Conservation (phyloP, 2,329 filamentous ascomycete species). For the Penicillium sp. region DNA sequence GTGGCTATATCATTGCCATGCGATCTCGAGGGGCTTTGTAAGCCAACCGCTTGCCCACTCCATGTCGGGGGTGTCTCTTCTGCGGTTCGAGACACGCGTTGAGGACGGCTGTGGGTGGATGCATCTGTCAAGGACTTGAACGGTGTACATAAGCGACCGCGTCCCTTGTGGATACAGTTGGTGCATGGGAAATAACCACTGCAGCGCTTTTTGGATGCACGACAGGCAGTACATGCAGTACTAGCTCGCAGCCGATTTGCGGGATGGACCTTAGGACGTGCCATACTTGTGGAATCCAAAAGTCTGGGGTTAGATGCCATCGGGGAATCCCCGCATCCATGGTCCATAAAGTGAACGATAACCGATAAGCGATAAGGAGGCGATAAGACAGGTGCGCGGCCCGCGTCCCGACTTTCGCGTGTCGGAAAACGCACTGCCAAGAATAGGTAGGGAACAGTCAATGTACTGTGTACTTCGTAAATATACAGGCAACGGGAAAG, state of each 20-base stretch:
- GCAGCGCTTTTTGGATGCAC: conserved; percentile 52
- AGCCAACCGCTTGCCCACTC: neutral
- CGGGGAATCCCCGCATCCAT: neutral
- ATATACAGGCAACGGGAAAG: too few species aligned
- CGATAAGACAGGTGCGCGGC: neutral
- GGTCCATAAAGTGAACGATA: neutral
- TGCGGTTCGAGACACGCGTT: conserved; percentile 1
- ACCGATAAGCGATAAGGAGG: neutral
- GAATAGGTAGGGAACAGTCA: too few species aligned
- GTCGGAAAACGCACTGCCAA: too few species aligned
- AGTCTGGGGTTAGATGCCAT: conserved; percentile 3
- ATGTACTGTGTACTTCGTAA: too few species aligned
- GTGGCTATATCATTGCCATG: neutral
- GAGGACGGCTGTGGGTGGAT: conserved; percentile 13
- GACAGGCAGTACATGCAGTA: conserved; percentile 50
- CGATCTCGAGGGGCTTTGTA: conserved; percentile 3
- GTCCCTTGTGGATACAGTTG: conserved; percentile 47
- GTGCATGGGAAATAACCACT: conserved; percentile 49
- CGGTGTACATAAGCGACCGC: conserved; percentile 38
- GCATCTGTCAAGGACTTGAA: conserved; percentile 29
- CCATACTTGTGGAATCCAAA: conserved; percentile 39
- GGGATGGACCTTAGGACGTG: conserved; percentile 51
- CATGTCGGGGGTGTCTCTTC: neutral
- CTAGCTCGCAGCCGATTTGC: conserved; percentile 49
- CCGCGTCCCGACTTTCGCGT: neutral